Evolutionary conservation across 2,329 filamentous ascomycete species (phyloP).

Genomic region (Paecilomyces sp.): DNA sequence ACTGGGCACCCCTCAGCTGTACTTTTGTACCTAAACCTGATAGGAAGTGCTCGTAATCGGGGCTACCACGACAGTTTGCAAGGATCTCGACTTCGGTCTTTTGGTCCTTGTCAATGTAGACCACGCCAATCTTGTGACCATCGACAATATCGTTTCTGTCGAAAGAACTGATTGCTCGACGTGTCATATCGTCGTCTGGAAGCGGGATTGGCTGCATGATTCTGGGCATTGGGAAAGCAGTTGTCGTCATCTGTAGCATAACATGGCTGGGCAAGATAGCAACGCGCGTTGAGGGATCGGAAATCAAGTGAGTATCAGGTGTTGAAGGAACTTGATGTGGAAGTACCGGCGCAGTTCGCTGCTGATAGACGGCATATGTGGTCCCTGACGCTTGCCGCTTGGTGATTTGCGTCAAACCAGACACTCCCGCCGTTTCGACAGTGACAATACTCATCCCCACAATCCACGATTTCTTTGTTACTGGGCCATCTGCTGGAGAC

Average conservation of each 20-base stretch:
- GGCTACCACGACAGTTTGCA: conserved; percentile 75
- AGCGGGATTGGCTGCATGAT: conserved; percentile 66
- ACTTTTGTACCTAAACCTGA: conserved; percentile 75
- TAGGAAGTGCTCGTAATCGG: conserved; percentile 81
- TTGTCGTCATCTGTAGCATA: conserved; percentile 37
- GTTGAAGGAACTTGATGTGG: conserved; percentile 38
- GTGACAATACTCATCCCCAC: conserved; percentile 47
- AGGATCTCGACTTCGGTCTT: conserved; percentile 76
- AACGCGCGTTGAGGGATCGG: conserved; percentile 30
- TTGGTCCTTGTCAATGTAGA: conserved; percentile 87
- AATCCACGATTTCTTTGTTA: conserved; percentile 42
- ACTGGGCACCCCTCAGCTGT: conserved; percentile 70
- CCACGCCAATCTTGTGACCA: conserved; percentile 88
- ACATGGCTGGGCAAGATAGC: conserved; percentile 40
- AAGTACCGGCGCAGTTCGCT: conserved; percentile 37
- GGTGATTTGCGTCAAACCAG: conserved; percentile 42
- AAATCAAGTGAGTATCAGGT: conserved; percentile 31
- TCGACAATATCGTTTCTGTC: conserved; percentile 87
- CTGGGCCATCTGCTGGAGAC: conserved; percentile 33
- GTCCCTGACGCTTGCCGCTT: conserved; percentile 46
- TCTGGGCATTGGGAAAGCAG: conserved; percentile 36
- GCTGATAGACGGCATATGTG: conserved; percentile 42
- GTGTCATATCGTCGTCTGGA: conserved; percentile 63
- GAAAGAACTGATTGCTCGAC: conserved; percentile 70
- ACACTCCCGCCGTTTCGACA: conserved; percentile 40